phyloP scores from a whole-genome alignment of 371 early-diverging fungal species.

The Rhizopus sp. region DNA sequence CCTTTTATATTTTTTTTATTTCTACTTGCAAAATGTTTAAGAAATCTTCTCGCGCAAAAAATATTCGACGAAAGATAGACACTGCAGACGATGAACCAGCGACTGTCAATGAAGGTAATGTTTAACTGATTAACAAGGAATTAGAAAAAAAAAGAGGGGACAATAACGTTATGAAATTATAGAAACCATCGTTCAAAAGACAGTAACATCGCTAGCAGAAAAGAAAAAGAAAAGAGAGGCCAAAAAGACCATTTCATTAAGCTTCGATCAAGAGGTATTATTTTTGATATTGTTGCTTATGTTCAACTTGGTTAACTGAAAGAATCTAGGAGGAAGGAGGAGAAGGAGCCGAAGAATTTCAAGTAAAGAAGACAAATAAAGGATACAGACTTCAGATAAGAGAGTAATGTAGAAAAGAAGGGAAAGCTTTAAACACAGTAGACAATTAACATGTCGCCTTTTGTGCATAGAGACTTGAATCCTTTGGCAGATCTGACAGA shows the following conservation, averaged over 20 bases:
- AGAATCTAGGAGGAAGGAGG: constrained; percentile 6
- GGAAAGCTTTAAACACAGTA: neutral
- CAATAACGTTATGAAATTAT: neutral
- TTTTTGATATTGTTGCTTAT: too few relatives aligned
- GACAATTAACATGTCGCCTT: too few relatives aligned
- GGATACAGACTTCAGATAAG: constrained; percentile 27
- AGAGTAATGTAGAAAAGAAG: constrained; percentile 18
- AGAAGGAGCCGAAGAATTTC: constrained; percentile 27
- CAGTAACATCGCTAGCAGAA: constrained; percentile 20
- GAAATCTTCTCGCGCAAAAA: constrained; percentile 39
- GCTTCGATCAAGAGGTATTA: constrained; percentile 35
- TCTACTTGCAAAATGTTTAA: constrained; percentile 42
- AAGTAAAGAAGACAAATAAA: constrained; percentile 39
- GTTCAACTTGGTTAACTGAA: neutral
- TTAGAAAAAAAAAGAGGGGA: too few relatives aligned
- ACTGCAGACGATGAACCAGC: constrained; percentile 32
- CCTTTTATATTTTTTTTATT: neutral
- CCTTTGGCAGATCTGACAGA: constrained; percentile 9
- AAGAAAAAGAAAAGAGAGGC: constrained; percentile 35
- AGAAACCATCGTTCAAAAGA: constrained; percentile 18
- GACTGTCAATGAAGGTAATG: constrained; percentile 5
- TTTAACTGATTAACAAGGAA: neutral
- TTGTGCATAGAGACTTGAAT: neutral
- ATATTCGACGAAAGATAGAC: constrained; percentile 44
- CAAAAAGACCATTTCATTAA: constrained; percentile 32